Percentiles rank a stretch among this genome's conserved stretches.
Conservation (phyloP, 805 yeast genomes). For the Metschnikowia dekortorum region DNA sequence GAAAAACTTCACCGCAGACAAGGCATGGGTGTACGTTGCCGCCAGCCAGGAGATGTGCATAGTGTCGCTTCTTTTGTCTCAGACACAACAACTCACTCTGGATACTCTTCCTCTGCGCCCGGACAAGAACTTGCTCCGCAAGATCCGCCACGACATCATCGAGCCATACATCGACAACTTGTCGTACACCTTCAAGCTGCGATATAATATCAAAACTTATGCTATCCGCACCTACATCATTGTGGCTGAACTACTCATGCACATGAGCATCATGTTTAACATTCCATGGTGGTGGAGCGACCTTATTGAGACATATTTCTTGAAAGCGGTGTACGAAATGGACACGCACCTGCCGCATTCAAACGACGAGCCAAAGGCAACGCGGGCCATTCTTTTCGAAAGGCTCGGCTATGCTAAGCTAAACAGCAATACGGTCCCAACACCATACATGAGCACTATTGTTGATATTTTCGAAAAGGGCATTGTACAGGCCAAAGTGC, state of each 20-base stretch:
- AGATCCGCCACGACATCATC: conserved; percentile 49
- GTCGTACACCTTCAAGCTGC: conserved; percentile 67
- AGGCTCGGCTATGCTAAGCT: conserved; percentile 29
- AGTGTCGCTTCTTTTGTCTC: conserved; percentile 61
- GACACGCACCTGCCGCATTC: conserved; percentile 35
- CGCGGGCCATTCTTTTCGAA: conserved; percentile 43
- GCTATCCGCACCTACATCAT: conserved; percentile 65
- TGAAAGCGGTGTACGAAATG: conserved; percentile 45
- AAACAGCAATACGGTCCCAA: conserved; percentile 11
- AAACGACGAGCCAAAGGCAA: conserved; percentile 41
- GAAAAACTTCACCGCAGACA: conserved; percentile 71
- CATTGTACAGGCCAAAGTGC: conserved; percentile 1
- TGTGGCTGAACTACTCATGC: conserved; percentile 64
- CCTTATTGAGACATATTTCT: conserved; percentile 38
- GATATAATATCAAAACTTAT: conserved; percentile 65
- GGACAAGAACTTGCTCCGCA: conserved; percentile 39
- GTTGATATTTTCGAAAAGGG: conserved; percentile 11
- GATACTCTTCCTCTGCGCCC: conserved; percentile 23
- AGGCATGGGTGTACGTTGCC: conserved; percentile 77
- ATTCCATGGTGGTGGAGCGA: conserved; percentile 45
- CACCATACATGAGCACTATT: conserved; percentile 5
- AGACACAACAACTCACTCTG: conserved; percentile 29
- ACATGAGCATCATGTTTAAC: conserved; percentile 39
- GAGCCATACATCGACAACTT: conserved; percentile 67
- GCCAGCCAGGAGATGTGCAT: conserved; percentile 88